Evolutionary conservation across 2,329 filamentous ascomycete species (phyloP).

Genomic region (Verticillium albo-atrum): DNA sequence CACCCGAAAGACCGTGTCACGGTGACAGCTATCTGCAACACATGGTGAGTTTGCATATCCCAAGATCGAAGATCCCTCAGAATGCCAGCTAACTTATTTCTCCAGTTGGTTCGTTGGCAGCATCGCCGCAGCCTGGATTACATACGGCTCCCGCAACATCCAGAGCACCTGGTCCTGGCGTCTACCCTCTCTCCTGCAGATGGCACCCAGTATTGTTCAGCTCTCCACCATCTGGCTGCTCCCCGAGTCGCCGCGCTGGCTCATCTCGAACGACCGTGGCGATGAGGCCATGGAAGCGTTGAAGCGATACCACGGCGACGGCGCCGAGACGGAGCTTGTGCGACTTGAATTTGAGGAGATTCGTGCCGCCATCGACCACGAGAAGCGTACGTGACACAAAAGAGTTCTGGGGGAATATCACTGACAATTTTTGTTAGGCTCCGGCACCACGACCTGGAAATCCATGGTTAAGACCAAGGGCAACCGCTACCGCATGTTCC

Average conservation of each 20-base stretch:
- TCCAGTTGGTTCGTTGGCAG: conserved; percentile 41
- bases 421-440: conserved; percentile 5
- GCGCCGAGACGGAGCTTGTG: conserved; percentile 45
- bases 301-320: conserved; percentile 53
- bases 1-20: conserved; percentile 49
- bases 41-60: conserved; percentile 5
- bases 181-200: conserved; percentile 23
- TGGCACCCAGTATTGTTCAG: conserved; percentile 9
- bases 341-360: conserved; percentile 47
- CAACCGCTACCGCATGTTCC: conserved; percentile 28
- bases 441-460: conserved; percentile 19
- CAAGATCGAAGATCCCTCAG: not conserved
- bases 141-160: conserved; percentile 37
- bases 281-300: conserved; percentile 49
- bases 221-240: conserved; percentile 42
- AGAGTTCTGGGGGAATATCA: no score
- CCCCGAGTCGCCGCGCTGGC: conserved; percentile 60
- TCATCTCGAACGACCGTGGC: conserved; percentile 49
- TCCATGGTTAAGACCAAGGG: conserved; percentile 24
- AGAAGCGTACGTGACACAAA: conserved; percentile 29
- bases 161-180: conserved; percentile 30
- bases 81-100: not conserved
- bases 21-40: conserved; percentile 50
- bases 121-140: conserved; percentile 38
- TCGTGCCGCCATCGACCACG: conserved; percentile 24